Conservation (phyloP, 1,284 basidiomycete genomes). For the Inonotus obliquus region DNA sequence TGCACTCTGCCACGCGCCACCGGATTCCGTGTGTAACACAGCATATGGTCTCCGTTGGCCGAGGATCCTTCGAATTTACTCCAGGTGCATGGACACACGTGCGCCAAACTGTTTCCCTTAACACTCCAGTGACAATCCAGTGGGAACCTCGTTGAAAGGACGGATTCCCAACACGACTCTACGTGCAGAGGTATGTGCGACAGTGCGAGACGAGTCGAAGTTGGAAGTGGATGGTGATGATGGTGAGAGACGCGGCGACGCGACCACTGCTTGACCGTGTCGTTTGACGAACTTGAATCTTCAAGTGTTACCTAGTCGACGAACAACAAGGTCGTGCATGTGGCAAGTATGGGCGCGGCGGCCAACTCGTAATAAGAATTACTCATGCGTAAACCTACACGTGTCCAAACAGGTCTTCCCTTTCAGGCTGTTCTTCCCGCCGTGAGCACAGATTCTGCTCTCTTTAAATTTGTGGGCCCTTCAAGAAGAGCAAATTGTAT, state of each 20-base stretch:
- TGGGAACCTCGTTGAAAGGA: constrained; percentile 56
- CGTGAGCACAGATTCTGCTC: no score
- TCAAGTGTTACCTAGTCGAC: no score
- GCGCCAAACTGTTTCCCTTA: constrained; percentile 58
- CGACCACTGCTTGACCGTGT: background rate
- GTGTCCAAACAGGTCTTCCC: no score
- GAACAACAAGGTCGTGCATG: no score
- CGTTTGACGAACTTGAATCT: background rate
- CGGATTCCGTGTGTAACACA: constrained; percentile 55
- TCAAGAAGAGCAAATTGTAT: no score
- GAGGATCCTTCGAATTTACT: constrained; percentile 67
- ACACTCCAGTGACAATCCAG: constrained; percentile 53
- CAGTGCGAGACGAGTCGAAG: background rate
- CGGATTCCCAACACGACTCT: constrained; percentile 55
- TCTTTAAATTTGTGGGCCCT: no score
- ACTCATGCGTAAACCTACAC: no score
- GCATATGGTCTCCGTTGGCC: constrained; percentile 65
- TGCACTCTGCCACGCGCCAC: constrained; percentile 50
- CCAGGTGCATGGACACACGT: constrained; percentile 65
- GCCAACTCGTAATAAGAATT: no score
- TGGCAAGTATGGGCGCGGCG: no score
- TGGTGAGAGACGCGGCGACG: background rate
- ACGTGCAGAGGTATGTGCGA: background rate
- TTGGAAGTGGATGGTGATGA: no score
- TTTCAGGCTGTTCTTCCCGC: no score